A percentile compares a stretch with the other conserved stretches of the same genome.
Evolutionary conservation across 208 protist genomes (phyloP).

Genomic region (Leishmania aethiopica): DNA sequence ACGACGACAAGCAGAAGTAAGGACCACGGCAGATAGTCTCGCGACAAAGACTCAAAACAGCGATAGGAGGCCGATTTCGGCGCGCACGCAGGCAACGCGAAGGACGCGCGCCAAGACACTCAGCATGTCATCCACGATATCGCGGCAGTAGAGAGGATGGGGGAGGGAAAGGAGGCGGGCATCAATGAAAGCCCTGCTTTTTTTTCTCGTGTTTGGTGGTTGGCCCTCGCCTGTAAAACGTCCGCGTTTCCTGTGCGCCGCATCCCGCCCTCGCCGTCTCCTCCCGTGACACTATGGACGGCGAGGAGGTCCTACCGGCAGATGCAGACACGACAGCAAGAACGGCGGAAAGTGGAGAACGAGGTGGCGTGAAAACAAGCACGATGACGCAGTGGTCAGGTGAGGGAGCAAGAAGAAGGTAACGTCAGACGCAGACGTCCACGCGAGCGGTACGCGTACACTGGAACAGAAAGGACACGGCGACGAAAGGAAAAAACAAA

Average conservation of each 20-base stretch:
- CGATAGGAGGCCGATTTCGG: neutral
- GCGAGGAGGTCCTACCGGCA: neutral
- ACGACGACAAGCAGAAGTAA: neutral
- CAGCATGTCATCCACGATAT: neutral
- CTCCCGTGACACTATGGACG: neutral
- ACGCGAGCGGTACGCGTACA: neutral
- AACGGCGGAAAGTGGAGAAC: neutral
- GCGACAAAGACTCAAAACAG: neutral
- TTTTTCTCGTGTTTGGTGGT: neutral
- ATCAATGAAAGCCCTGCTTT: neutral
- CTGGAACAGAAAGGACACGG: neutral
- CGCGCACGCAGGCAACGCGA: neutral
- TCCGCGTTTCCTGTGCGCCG: neutral
- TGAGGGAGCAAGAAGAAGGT: neutral
- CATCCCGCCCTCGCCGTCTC: neutral
- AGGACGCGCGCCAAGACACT: neutral
- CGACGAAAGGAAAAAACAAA: neutral
- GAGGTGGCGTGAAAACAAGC: neutral
- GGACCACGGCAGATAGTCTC: neutral
- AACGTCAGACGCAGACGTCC: neutral
- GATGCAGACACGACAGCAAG: neutral
- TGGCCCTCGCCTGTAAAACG: neutral
- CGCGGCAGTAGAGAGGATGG: neutral
- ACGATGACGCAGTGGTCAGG: neutral
- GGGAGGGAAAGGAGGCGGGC: no score